phyloP scores from a whole-genome alignment of 2,329 filamentous ascomycete genomes.

The Diaporthe sp. region DNA sequence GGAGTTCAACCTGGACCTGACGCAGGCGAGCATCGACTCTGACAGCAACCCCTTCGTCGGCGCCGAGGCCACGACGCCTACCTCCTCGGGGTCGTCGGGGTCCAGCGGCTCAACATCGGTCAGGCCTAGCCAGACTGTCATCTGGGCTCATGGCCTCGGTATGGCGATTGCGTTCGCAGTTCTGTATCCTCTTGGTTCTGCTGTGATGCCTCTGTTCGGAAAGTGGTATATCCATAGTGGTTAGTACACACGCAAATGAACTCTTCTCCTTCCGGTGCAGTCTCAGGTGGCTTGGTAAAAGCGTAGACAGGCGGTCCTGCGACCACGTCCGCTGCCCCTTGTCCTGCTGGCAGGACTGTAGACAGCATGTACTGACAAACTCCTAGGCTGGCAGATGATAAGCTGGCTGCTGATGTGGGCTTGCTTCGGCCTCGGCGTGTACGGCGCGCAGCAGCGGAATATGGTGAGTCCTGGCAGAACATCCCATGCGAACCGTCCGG shows the following conservation, averaged over 20 bases:
- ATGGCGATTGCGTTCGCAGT: constrained; percentile 71
- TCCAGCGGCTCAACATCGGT: constrained; percentile 44
- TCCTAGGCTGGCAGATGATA: constrained; percentile 59
- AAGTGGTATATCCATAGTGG: constrained; percentile 69
- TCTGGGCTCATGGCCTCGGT: constrained; percentile 67
- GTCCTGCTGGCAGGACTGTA: neutral
- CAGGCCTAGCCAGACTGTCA: constrained; percentile 41
- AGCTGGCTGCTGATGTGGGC: constrained; percentile 70
- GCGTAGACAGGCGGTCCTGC: neutral
- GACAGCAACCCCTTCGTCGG: constrained; percentile 66
- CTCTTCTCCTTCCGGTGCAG: neutral
- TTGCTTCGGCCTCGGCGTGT: constrained; percentile 70
- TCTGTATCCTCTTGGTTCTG: constrained; percentile 71
- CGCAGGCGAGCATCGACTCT: constrained; percentile 57
- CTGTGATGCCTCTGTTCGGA: constrained; percentile 70
- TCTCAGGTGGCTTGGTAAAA: constrained; percentile 1
- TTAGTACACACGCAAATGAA: constrained; percentile 41
- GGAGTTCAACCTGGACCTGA: constrained; percentile 62
- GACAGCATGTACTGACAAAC: neutral
- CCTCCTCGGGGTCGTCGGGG: constrained; percentile 35
- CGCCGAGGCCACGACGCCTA: constrained; percentile 32
- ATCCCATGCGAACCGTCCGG: neutral
- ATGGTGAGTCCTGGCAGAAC: constrained; percentile 50
- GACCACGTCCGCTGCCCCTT: neutral
- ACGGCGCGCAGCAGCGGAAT: constrained; percentile 55